Evolutionary conservation across 441 rosid genomes (phyloP), one percentile per base, ranked within the genome.

Genomic region (Euphorbia corollata): DNA sequence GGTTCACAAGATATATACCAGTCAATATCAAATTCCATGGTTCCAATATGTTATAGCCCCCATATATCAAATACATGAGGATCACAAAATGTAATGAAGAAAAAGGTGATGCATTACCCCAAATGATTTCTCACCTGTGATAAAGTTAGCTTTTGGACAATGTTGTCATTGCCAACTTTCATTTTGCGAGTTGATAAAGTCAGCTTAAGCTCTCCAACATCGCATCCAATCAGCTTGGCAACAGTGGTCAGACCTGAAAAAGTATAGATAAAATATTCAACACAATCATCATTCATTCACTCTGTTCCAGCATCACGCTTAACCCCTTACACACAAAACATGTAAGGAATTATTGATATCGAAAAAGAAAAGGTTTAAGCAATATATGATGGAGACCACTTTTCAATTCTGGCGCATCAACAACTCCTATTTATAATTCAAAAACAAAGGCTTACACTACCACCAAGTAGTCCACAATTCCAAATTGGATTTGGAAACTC

Each of bases 131-230:
- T 74, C 71, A 90, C 99, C 96, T 95, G 99, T 16, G 97, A 81
- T 69, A 85, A 77, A 2, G 96, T 90, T 68, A 95, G 82, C 78
- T 88, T 90, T 73, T 95, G 98, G 75, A 88, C 85, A 75, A 95
- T 88, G 64, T 73, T 95, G 70, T 95, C 99, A 68, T 82, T 90
- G 58, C 98, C 97, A 77, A 90, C 98, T 84, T 82, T 88, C 98
- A 95, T 95, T 64, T 88, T 95, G 71, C 90, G 97, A 72, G 91
- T 88, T 39, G 99, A 90, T 73, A 95, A 73, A 73, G 95, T 86
- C 55, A 88, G 74, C 71, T 75, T 95, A 69, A 95, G 91, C 67
- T 84, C 91, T 39, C 41, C 84, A 77, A 73, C 72, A 68, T 75
- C 70, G 74, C 96, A 90, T 71, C 98, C 99, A 77, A 92, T 86